Percentiles rank a stretch among this genome's conserved stretches.
phyloP scores from a whole-genome alignment of 2,329 filamentous ascomycete species.

The Penicillium thymicola region DNA sequence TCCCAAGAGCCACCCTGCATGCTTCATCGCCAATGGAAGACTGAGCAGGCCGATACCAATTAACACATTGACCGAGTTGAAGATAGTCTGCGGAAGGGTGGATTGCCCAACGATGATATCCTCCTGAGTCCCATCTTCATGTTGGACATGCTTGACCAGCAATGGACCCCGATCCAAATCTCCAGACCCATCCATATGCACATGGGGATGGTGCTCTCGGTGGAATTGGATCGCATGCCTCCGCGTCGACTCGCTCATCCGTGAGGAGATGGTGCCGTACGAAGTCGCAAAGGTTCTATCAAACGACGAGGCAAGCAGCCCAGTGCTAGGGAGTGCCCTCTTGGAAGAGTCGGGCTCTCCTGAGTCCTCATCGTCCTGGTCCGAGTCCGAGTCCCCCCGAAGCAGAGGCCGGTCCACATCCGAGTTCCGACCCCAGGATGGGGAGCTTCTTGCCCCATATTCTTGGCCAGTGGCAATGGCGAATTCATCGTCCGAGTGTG shows the following conservation, averaged over 20 bases:
- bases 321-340: conserved; percentile 16
- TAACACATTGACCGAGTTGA: conserved; percentile 92
- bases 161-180: conserved; percentile 68
- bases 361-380: conserved; percentile 14
- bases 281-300: conserved; percentile 68
- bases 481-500: conserved; percentile 49
- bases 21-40: conserved; percentile 80
- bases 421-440: conserved; percentile 24
- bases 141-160: conserved; percentile 83
- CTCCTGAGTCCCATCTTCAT: conserved; percentile 77
- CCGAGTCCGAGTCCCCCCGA: conserved; percentile 30
- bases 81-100: conserved; percentile 91
- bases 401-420: conserved; percentile 30
- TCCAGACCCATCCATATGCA: conserved; percentile 43
- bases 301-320: conserved; percentile 53
- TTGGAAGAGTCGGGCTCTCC: conserved; percentile 15
- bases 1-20: conserved; percentile 85
- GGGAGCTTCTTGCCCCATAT: conserved; percentile 19
- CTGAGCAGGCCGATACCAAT: conserved; percentile 88
- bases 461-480: conserved; percentile 20
- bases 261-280: conserved; percentile 58
- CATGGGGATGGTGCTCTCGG: conserved; percentile 53
- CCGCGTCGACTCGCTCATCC: conserved; percentile 56
- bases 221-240: conserved; percentile 53
- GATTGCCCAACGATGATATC: conserved; percentile 86